phyloP scores from a whole-genome alignment of 2,329 filamentous ascomycete genomes.

The Fusarium annulatum region DNA sequence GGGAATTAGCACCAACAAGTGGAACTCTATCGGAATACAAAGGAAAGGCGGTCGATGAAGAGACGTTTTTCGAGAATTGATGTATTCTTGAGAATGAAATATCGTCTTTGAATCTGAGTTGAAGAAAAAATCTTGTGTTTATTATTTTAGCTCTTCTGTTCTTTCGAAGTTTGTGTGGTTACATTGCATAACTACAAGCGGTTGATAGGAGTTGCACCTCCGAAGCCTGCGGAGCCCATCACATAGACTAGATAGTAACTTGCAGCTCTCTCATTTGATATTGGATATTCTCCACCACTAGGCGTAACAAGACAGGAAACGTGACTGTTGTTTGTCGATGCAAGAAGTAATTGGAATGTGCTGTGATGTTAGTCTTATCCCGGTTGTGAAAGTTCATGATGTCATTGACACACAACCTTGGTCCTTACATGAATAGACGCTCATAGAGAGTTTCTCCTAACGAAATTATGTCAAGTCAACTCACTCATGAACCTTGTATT shows the following conservation, averaged over 20 bases:
- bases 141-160: not conserved
- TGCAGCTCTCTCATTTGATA: not conserved
- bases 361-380: not conserved
- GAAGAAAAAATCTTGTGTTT: not conserved
- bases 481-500: not conserved
- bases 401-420: not conserved
- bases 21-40: not conserved
- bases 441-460: not conserved
- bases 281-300: not conserved
- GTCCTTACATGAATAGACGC: not conserved
- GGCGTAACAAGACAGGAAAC: not conserved
- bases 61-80: not conserved
- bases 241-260: not conserved
- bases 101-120: not conserved
- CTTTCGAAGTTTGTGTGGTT: not conserved
- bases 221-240: not conserved
- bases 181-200: not conserved
- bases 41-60: not conserved
- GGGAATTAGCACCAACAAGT: slow-evolving; percentile 6
- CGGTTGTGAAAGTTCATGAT: not conserved
- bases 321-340: not conserved
- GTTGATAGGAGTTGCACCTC: not conserved
- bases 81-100: not conserved
- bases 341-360: not conserved
- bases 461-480: not conserved